A percentile compares a stretch with the other conserved stretches of the same genome.
These are phyloP conservation scores for Corymbia citriodora DNA, from an alignment of 441 rosid genomes.

Conservation along the genomic window DNA sequence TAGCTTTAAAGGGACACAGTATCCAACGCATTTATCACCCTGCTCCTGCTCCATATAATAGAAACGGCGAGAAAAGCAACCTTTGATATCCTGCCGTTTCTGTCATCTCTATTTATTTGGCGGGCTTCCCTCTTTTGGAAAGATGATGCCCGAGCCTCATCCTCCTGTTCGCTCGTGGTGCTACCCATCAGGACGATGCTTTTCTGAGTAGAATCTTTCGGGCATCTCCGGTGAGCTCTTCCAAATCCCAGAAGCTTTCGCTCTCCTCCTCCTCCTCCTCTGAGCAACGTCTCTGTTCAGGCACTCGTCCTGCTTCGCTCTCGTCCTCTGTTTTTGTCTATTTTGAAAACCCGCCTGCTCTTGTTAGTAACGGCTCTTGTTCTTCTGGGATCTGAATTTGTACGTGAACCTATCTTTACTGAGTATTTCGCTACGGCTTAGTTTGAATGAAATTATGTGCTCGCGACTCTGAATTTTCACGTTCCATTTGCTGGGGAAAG, in stretches of 20 bases:
- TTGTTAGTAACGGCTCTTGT: background rate
- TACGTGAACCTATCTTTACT: background rate
- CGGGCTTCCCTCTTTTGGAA: background rate
- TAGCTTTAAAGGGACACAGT: background rate
- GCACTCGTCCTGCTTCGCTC: background rate
- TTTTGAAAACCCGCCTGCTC: background rate
- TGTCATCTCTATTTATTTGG: background rate
- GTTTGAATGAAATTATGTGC: background rate
- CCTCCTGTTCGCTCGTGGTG: background rate
- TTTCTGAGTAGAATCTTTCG: background rate
- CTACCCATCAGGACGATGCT: background rate
- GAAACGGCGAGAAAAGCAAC: background rate
- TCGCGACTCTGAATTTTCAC: background rate
- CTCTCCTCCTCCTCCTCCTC: background rate
- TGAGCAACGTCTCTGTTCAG: background rate
- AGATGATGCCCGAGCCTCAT: background rate
- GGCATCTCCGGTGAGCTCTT: background rate
- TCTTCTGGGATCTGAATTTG: background rate
- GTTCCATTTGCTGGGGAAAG: background rate
- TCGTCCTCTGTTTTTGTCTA: background rate
- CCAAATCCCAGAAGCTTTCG: background rate
- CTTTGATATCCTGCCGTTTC: background rate
- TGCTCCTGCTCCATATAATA: background rate
- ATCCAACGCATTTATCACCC: background rate
- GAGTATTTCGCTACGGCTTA: background rate